These are phyloP conservation scores for Lanmaoa pseudosensibilis DNA, from an alignment of 768 basidiomycete genomes.

Conservation along the genomic window DNA sequence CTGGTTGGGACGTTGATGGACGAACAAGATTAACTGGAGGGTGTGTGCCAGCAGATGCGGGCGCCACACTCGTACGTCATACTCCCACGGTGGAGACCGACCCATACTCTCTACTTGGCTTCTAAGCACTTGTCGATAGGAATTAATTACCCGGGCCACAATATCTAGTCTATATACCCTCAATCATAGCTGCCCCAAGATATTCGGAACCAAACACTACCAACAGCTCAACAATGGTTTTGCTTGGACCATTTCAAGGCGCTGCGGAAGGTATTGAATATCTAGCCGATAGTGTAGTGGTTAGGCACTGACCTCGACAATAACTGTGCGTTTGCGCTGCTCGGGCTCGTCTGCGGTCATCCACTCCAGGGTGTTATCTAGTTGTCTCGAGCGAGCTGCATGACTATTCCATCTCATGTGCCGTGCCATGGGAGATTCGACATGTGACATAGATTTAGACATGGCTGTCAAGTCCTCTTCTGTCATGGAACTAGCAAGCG, in stretches of 20 bases:
- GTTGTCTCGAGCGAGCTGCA: slow-evolving; percentile 24
- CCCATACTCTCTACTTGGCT: neutral
- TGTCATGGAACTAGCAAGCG: slow-evolving; percentile 53
- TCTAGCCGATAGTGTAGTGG: neutral
- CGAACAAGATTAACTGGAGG: neutral
- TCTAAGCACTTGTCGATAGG: neutral
- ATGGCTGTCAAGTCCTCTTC: slow-evolving; percentile 73
- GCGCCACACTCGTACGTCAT: neutral
- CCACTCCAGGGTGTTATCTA: slow-evolving; percentile 44
- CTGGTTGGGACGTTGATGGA: neutral
- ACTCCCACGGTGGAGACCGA: slow-evolving; percentile 4
- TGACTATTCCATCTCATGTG: slow-evolving; percentile 39
- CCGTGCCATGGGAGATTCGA: slow-evolving; percentile 49
- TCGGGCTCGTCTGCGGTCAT: slow-evolving; percentile 41
- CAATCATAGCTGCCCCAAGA: neutral
- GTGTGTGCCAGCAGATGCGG: too few relatives aligned
- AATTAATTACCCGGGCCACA: neutral
- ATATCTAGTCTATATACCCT: slow-evolving; percentile 8
- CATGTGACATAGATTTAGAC: slow-evolving; percentile 75
- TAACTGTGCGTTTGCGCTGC: slow-evolving; percentile 55
- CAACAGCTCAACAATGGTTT: slow-evolving; percentile 74
- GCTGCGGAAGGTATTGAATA: slow-evolving; percentile 40
- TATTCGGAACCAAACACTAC: slow-evolving; percentile 34
- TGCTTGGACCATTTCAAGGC: slow-evolving; percentile 68
- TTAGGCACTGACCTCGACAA: slow-evolving; percentile 61